Conservation (phyloP, 73 alveolate genomes). For the Stentor roeselii region DNA sequence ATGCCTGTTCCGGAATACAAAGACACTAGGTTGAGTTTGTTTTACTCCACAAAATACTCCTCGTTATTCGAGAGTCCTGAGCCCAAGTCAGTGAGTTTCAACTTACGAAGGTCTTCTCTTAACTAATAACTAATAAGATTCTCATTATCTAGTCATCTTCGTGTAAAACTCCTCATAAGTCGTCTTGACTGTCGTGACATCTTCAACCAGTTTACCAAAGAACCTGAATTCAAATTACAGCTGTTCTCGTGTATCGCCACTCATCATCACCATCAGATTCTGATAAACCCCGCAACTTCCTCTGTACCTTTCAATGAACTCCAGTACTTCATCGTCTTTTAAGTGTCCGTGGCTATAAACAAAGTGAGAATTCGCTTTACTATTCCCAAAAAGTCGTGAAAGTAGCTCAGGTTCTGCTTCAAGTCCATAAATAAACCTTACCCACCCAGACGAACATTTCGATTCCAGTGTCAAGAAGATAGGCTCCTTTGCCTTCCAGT, state of each 20-base stretch:
- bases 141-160: not conserved
- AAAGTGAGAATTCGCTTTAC: not conserved
- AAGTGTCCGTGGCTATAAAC: not conserved
- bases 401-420: conserved; percentile 15
- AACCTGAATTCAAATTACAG: not conserved
- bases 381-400: not conserved
- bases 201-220: conserved; percentile 20
- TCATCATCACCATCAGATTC: not conserved
- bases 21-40: too few relatives aligned
- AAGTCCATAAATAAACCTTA: conserved; percentile 19
- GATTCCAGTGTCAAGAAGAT: conserved; percentile 17
- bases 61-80: too few relatives aligned
- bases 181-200: not conserved
- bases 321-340: not conserved
- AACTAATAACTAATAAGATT: too few relatives aligned
- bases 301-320: not conserved
- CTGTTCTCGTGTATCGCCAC: conserved; percentile 11
- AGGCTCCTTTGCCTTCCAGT: conserved; percentile 7
- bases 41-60: too few relatives aligned
- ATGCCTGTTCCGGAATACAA: too few relatives aligned
- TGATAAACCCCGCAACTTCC: conserved; percentile 7
- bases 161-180: conserved; percentile 13
- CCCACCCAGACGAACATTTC: conserved; percentile 22
- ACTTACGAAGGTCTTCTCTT: too few relatives aligned
- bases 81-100: too few relatives aligned